A percentile compares a stretch with the other conserved stretches of the same genome.
These are phyloP conservation scores for Domatiomyces globalis DNA, from an alignment of 2,329 filamentous ascomycete genomes.

Conservation along the genomic window DNA sequence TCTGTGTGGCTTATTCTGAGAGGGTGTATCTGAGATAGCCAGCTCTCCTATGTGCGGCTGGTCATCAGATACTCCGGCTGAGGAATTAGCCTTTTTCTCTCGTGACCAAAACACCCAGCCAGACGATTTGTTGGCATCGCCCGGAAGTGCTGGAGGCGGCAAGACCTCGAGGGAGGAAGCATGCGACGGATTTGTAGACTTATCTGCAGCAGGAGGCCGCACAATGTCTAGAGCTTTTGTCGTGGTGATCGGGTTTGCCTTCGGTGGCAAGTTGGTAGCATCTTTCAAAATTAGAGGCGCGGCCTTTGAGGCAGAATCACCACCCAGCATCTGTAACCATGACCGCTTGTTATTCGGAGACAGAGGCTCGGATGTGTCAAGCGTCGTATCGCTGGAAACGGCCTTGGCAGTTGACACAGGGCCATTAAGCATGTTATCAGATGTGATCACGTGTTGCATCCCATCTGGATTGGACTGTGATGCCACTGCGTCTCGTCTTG, in stretches of 20 bases:
- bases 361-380: not conserved
- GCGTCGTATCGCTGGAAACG: not conserved
- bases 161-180: conserved; percentile 12
- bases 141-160: conserved; percentile 12
- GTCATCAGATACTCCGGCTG: not conserved
- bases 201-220: conserved; percentile 9
- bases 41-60: conserved; percentile 14
- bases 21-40: conserved; percentile 16
- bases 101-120: conserved; percentile 21
- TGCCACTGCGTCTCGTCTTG: not conserved
- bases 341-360: conserved; percentile 24
- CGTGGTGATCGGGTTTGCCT: not conserved
- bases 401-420: not conserved
- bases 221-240: not conserved
- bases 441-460: not conserved
- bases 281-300: conserved; percentile 5
- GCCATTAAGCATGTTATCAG: not conserved
- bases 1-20: conserved; percentile 18
- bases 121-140: conserved; percentile 12
- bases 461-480: not conserved
- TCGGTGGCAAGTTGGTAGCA: not conserved
- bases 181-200: conserved; percentile 10
- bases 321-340: conserved; percentile 34
- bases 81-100: conserved; percentile 8
- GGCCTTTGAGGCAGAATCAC: conserved; percentile 5